Conservation (phyloP, 2,329 filamentous ascomycete species). For the Nigrospora sphaerica region DNA sequence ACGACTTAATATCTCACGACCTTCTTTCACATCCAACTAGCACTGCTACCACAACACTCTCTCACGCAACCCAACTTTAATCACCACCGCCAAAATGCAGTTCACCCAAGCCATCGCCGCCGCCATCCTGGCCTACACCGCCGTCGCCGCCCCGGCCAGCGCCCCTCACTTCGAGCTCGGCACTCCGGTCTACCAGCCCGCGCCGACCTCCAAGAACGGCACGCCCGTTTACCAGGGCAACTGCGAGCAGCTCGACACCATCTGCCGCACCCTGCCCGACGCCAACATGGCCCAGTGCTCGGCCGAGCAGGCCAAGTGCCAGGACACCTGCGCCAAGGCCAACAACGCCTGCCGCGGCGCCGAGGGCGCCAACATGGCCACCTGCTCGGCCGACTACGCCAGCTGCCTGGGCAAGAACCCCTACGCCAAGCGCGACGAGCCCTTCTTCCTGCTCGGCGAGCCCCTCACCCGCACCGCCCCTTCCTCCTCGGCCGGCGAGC, state of each 20-base stretch:
- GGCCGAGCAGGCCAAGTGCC: neutral
- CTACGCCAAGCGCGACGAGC: neutral
- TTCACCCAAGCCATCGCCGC: neutral
- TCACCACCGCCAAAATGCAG: constrained; percentile 1
- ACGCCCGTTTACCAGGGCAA: neutral
- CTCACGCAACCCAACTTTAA: too few species aligned
- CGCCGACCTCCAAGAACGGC: neutral
- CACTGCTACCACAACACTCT: too few species aligned
- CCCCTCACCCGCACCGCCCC: too few species aligned
- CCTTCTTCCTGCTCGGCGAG: too few species aligned
- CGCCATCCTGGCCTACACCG: constrained; percentile 1
- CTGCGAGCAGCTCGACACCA: neutral
- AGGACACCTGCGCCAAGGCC: neutral
- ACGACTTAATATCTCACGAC: too few species aligned
- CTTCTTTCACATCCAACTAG: too few species aligned
- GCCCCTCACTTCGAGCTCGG: neutral
- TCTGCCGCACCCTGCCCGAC: neutral
- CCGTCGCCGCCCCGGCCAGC: neutral
- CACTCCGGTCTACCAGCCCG: neutral
- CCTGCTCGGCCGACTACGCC: neutral
- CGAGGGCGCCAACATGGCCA: too few species aligned
- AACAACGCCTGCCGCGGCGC: neutral
- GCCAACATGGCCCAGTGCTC: neutral
- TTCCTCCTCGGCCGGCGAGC: neutral
- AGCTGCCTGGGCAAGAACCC: neutral